These are phyloP conservation scores for Coemansia asiatica DNA, from an alignment of 192 early-diverging fungal genomes.

Conservation along the genomic window DNA sequence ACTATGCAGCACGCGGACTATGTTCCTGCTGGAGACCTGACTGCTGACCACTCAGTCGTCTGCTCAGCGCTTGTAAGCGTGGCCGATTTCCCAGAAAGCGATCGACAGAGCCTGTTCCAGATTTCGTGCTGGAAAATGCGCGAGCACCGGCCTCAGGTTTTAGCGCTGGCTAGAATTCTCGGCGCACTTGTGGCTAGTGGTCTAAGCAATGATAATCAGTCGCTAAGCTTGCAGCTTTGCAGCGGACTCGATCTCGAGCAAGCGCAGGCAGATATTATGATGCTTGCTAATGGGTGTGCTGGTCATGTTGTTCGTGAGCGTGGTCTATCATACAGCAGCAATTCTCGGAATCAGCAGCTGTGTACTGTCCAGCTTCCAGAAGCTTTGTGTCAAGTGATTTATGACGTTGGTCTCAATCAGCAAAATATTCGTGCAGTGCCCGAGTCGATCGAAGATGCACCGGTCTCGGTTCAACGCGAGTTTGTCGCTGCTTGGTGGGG, in stretches of 20 bases:
- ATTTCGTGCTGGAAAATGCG: constrained; percentile 21
- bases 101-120: constrained; percentile 8
- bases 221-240: not conserved
- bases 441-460: constrained; percentile 14
- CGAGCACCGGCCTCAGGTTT: constrained; percentile 20
- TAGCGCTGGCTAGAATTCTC: constrained; percentile 48
- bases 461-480: constrained; percentile 49
- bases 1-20: constrained; percentile 31
- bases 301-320: not conserved
- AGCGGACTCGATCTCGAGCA: constrained; percentile 27
- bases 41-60: constrained; percentile 31
- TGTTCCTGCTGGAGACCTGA: constrained; percentile 37
- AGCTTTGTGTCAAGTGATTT: not conserved
- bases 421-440: not conserved
- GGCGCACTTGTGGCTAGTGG: constrained; percentile 29
- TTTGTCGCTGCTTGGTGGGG: constrained; percentile 56
- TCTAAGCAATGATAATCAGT: no score
- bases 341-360: not conserved
- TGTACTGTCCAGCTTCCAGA: constrained; percentile 19
- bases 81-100: constrained; percentile 15
- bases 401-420: not conserved
- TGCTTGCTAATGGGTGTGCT: constrained; percentile 5
- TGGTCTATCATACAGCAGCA: not conserved
- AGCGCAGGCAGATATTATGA: constrained; percentile 25
- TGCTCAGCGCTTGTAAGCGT: constrained; percentile 42